A percentile compares a stretch with the other conserved stretches of the same genome.
Conservation (phyloP, 2,329 filamentous ascomycete genomes). For the Penicillium paneum region DNA sequence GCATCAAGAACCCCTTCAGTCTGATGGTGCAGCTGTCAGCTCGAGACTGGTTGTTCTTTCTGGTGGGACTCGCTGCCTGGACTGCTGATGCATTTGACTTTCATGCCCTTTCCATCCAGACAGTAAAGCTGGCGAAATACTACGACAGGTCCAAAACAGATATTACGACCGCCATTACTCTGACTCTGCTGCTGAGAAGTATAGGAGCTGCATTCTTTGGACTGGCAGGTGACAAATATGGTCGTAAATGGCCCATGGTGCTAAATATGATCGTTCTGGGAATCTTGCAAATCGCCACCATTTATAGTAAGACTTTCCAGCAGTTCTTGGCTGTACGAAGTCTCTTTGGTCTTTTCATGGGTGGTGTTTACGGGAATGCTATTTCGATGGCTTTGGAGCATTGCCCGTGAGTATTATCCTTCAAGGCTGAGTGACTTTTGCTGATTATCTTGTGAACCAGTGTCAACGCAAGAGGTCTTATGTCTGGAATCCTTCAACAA, state of each 20-base stretch:
- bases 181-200: conserved; percentile 71
- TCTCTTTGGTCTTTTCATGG: conserved; percentile 76
- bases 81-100: conserved; percentile 82
- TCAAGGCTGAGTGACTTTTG: neutral
- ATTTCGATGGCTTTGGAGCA: conserved; percentile 77
- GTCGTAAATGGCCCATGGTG: conserved; percentile 78
- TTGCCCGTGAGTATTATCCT: conserved; percentile 48
- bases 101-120: conserved; percentile 75
- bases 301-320: conserved; percentile 68
- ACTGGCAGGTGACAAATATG: conserved; percentile 72
- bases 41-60: conserved; percentile 71
- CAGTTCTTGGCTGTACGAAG: conserved; percentile 72
- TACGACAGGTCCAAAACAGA: conserved; percentile 62
- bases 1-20: conserved; percentile 66
- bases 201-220: conserved; percentile 74
- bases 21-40: conserved; percentile 62
- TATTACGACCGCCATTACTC: conserved; percentile 60
- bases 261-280: conserved; percentile 72
- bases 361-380: conserved; percentile 74
- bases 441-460: conserved; percentile 7
- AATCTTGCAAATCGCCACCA: conserved; percentile 71
- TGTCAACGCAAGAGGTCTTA: conserved; percentile 67
- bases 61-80: conserved; percentile 73
- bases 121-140: conserved; percentile 63
- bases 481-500: conserved; percentile 79